Base-by-base conservation (phyloP, 257 asterid species). In the Orobanche coerulescens region DNA sequence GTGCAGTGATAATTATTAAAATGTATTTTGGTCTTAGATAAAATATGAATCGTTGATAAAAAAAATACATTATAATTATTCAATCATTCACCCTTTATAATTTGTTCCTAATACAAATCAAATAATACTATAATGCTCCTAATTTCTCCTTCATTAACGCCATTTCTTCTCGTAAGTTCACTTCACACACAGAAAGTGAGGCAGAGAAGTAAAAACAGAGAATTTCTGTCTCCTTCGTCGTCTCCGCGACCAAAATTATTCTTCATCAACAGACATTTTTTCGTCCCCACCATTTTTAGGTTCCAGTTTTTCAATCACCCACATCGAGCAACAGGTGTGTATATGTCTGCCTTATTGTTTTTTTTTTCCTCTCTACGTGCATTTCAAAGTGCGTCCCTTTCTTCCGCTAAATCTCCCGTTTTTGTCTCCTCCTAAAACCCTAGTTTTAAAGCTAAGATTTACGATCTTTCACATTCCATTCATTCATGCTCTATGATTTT, bases 401-500 rank as follows among this genome's bases (percentile, higher is more conserved):
- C n/a, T 16, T 37, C 5, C 7, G 3, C 18, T 22, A 11, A 43
- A 19, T 62, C 31, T 65, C 33, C 28, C 51, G 58, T 22, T 12
- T 44, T 62, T 68, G 10, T n/a, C n/a, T n/a, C n/a, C 44, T 53
- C 59, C 59, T 55, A 46, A 70, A 77, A 77, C 79, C 82, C 82
- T 77, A 77, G 72, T 58, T 24, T 33, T 64, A 19, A 4, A 7
- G 33, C 6, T 14, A 4, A 13, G 18, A 49, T 26, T 50, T 33
- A 9, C 36, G 36, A 69, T 64, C 12, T 8, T 30, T 49, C 25
- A 13, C 43, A 46, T 15, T 47, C 8, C n/a, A 20, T 39, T 68
- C 0, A 7, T 52, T 0, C 2, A 31, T 23, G 48, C 25, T 50
- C 19, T 59, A 31, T 61, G 26, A 16, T 10, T 61, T 20, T 3